Evolutionary conservation across 768 basidiomycete species (phyloP), one percentile per base, ranked within the genome.

Genomic region (Leucocoprinus birnbaumii): DNA sequence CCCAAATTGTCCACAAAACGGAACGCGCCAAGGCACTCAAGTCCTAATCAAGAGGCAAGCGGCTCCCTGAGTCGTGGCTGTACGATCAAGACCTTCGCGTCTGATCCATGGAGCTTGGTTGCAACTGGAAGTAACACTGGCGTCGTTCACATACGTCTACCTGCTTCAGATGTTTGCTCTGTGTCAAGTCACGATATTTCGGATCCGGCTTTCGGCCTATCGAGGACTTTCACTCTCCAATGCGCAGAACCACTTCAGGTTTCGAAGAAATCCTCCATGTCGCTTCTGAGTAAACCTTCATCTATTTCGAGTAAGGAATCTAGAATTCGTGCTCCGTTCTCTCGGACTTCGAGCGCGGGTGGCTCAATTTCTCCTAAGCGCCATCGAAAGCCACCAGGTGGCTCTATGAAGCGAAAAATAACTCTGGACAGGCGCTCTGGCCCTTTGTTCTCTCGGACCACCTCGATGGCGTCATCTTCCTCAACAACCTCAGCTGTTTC

Each of bases 31-130:
- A 60, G 58, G 34, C 34, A 49, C 48, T 31, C 53, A 18, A 53
- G 34, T 22, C 22, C 34, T 14, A 10, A 21, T 26, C 35, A 26
- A 46, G 58, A 55, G 51, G 52, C 55, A 44, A 52, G 42, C 42
- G 48, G 47, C 45, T 16, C 18, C 52, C 34, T 50, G 44, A 25
- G 51, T 51, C 24, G 48, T 45, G 27, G 42, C 19, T 24, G 59
- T 51, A 34, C 48, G 51, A 34, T 62, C 59, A 59, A 60, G 35
- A 58, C 61, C 44, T 59, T 48, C 9, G 38, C 53, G 13, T 71
- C 71, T 2, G 68, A 63, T 38, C 56, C 64, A 8, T 78, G 73
- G 72, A 71, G 71, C 2, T 56, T 77, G 25, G 73, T 77, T 56
- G 75, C 77, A 56, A 71, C 62, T 11, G 65, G 63, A 14, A 66